phyloP scores from a whole-genome alignment of 176 grass and related monocot species.

The Hsuehochloa calcarea region DNA sequence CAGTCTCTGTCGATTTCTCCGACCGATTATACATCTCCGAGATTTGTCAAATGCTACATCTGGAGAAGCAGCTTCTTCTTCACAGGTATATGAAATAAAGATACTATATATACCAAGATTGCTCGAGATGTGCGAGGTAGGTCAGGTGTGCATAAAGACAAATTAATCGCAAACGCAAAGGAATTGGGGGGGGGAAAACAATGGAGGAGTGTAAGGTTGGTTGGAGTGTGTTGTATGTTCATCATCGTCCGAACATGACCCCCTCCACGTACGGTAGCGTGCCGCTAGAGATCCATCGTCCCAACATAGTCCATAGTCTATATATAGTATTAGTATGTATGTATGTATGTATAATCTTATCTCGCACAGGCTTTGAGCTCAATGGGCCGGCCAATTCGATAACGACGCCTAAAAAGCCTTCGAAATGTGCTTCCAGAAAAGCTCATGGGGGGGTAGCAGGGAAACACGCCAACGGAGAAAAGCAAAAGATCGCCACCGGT shows the following conservation, averaged over 20 bases:
- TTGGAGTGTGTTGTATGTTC: slow-evolving; percentile 4
- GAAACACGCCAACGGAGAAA: not conserved
- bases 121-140: too few species aligned
- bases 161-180: too few species aligned
- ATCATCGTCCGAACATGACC: not conserved
- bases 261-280: slow-evolving; percentile 31
- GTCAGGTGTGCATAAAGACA: too few species aligned
- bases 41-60: too few species aligned
- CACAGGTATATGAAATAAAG: too few species aligned
- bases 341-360: too few species aligned
- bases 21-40: not conserved
- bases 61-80: not conserved
- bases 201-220: not conserved
- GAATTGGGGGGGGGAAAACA: too few species aligned
- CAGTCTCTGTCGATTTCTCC: not conserved
- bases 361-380: slow-evolving; percentile 91
- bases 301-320: too few species aligned
- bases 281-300: slow-evolving; percentile 22
- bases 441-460: too few species aligned
- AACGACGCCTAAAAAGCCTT: slow-evolving; percentile 65
- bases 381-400: slow-evolving; percentile 33
- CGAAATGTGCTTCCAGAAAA: slow-evolving; percentile 42
- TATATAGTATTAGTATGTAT: too few species aligned
- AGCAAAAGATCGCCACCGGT: not conserved
- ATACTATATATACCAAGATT: too few species aligned